Evolutionary conservation across 2,329 filamentous ascomycete genomes (phyloP).

Genomic region (Penicillium concentricum): DNA sequence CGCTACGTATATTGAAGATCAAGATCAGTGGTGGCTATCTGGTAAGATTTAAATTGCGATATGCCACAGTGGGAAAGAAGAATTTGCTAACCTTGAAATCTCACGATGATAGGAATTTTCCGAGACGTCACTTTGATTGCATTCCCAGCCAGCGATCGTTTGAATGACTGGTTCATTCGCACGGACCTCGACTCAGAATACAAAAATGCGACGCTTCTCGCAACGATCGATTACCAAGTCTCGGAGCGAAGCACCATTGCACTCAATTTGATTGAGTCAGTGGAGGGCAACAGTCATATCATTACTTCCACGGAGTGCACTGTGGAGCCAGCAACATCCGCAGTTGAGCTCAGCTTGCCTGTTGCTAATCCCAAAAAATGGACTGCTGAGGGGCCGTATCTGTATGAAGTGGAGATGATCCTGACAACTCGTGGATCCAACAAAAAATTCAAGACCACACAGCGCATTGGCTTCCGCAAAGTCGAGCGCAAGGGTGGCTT

Average conservation of each 20-base stretch:
- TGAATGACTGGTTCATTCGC: conserved; percentile 60
- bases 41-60: conserved; percentile 37
- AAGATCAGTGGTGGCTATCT: conserved; percentile 69
- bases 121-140: conserved; percentile 64
- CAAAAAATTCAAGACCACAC: conserved; percentile 38
- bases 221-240: conserved; percentile 43
- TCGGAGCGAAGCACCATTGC: neutral
- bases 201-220: conserved; percentile 50
- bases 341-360: conserved; percentile 32
- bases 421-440: conserved; percentile 11
- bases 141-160: conserved; percentile 51
- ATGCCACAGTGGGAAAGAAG: neutral
- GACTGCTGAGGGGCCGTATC: conserved; percentile 65
- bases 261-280: neutral
- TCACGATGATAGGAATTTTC: conserved; percentile 63
- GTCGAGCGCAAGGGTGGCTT: conserved; percentile 57
- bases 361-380: conserved; percentile 60
- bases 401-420: conserved; percentile 51
- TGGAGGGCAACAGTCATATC: conserved; percentile 32
- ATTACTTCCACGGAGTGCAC: conserved; percentile 13
- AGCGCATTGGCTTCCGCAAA: conserved; percentile 62
- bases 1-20: conserved; percentile 66
- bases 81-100: neutral
- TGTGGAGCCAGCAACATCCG: conserved; percentile 29
- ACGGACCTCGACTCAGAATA: conserved; percentile 56